Evolutionary conservation across 768 basidiomycete species (phyloP).

Genomic region (Pleurotus platypus): DNA sequence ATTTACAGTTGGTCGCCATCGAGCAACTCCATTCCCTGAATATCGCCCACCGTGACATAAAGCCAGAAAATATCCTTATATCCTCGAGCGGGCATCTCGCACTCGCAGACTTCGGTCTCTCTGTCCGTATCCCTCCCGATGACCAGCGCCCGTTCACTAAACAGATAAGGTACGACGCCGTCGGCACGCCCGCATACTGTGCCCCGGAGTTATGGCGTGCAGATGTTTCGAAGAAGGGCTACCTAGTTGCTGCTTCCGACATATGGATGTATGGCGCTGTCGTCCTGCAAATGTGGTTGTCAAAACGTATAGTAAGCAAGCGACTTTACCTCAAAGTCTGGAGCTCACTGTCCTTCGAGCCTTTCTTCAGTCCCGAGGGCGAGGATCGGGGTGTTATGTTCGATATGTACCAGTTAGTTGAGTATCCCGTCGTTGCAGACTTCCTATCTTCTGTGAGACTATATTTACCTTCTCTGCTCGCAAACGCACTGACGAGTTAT

Average conservation of each 20-base stretch:
- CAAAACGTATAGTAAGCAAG: background rate
- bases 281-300: background rate
- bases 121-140: constrained; percentile 6
- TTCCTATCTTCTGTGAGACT: background rate
- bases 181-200: background rate
- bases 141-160: background rate
- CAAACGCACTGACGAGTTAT: background rate
- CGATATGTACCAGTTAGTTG: background rate
- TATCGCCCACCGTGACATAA: constrained; percentile 34
- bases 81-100: constrained; percentile 21
- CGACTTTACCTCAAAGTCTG: background rate
- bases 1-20: constrained; percentile 20
- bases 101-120: constrained; percentile 29
- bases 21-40: constrained; percentile 24
- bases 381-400: background rate
- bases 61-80: constrained; percentile 30
- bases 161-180: background rate
- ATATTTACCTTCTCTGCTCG: background rate
- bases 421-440: background rate
- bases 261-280: background rate
- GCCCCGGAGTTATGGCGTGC: background rate
- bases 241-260: background rate
- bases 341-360: background rate
- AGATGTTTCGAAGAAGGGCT: background rate
- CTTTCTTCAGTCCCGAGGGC: background rate